Percentiles rank a stretch among this genome's conserved stretches.
phyloP scores from a whole-genome alignment of 164 flowering plant species.

The Paratinospora sagittata region DNA sequence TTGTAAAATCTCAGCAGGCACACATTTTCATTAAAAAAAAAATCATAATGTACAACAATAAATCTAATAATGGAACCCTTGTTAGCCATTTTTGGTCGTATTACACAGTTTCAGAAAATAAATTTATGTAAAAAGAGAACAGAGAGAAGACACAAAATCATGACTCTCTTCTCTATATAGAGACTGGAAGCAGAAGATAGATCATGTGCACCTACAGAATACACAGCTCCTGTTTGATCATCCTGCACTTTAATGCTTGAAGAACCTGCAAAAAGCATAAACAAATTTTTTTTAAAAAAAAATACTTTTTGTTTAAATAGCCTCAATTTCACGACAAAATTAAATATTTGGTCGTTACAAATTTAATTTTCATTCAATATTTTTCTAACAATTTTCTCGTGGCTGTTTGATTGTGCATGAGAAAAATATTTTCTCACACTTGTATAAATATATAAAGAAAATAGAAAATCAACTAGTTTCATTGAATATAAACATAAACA shows the following conservation, averaged over 20 bases:
- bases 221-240: conserved; percentile 59
- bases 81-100: conserved; percentile 9
- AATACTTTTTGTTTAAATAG: background rate
- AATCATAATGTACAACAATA: conserved; percentile 5
- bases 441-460: too few species aligned
- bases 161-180: conserved; percentile 2
- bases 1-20: background rate
- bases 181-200: conserved; percentile 21
- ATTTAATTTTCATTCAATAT: too few species aligned
- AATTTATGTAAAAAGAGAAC: conserved; percentile 10
- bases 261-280: conserved; percentile 39
- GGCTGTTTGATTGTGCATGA: too few species aligned
- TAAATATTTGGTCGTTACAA: too few species aligned
- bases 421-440: too few species aligned
- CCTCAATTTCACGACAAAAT: background rate
- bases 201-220: conserved; percentile 45
- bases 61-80: conserved; percentile 8
- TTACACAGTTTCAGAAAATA: conserved; percentile 14
- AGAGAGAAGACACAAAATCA: conserved; percentile 15
- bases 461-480: too few species aligned
- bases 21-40: conserved; percentile 9
- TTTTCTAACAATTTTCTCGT: too few species aligned
- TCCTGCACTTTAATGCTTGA: conserved; percentile 71
- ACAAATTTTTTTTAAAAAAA: too few species aligned
- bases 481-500: too few species aligned